Conservation (phyloP, 2,329 filamentous ascomycete species). For the Exophiala calicioides region DNA sequence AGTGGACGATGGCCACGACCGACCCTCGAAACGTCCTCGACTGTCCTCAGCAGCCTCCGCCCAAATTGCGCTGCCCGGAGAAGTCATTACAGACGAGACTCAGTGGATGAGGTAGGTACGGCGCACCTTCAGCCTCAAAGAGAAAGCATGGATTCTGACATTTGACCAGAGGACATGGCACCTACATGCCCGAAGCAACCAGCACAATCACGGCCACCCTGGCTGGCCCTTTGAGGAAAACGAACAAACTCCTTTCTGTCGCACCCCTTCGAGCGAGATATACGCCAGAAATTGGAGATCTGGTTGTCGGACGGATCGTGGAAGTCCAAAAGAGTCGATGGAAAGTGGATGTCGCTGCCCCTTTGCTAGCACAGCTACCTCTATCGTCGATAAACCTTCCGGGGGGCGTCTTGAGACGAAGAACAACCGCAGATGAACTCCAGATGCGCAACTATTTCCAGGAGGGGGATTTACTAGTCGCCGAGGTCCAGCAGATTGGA, state of each 20-base stretch:
- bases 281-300: conserved; percentile 91
- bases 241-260: conserved; percentile 94
- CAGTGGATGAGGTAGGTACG: conserved; percentile 75
- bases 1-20: conserved; percentile 48
- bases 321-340: conserved; percentile 92
- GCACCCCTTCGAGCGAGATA: conserved; percentile 89
- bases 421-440: conserved; percentile 93
- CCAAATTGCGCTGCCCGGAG: conserved; percentile 83
- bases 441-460: conserved; percentile 97
- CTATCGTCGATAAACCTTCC: conserved; percentile 92
- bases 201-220: conserved; percentile 83
- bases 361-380: conserved; percentile 80
- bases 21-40: conserved; percentile 42
- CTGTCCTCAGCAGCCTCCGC: conserved; percentile 32
- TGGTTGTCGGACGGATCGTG: conserved; percentile 89
- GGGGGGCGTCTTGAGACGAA: conserved; percentile 84
- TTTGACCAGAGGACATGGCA: conserved; percentile 84
- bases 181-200: conserved; percentile 56
- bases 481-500: conserved; percentile 82
- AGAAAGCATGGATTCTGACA: neutral
- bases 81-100: conserved; percentile 83
- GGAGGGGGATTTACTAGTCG: conserved; percentile 90
- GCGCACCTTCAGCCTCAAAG: conserved; percentile 45
- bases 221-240: conserved; percentile 85
- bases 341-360: conserved; percentile 91